These are phyloP conservation scores for Colletotrichum neosansevieriae DNA, from an alignment of 2,329 filamentous ascomycete species.

Conservation along the genomic window DNA sequence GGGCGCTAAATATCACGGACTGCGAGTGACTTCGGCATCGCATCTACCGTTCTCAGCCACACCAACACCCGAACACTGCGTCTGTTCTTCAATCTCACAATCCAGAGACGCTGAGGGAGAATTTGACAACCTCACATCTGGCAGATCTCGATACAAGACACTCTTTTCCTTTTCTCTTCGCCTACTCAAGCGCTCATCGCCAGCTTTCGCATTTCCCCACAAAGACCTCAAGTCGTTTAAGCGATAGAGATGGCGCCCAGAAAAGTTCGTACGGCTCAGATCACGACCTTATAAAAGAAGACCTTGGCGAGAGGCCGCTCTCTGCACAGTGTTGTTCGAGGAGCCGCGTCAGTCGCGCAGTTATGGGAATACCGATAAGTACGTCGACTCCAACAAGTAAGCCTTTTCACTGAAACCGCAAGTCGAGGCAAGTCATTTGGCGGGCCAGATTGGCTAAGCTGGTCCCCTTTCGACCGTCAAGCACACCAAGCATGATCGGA, in stretches of 20 bases:
- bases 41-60: constrained; percentile 3
- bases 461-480: background rate
- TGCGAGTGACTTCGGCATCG: background rate
- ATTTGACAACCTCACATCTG: background rate
- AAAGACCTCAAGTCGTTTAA: background rate
- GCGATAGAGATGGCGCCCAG: background rate
- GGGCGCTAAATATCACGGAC: background rate
- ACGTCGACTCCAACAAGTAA: background rate
- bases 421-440: constrained; percentile 1
- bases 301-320: background rate
- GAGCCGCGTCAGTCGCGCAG: background rate
- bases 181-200: background rate
- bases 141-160: constrained; percentile 23
- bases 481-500: constrained; percentile 25
- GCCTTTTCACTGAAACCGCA: constrained; percentile 5
- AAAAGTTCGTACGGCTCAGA: background rate
- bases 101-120: constrained; percentile 7
- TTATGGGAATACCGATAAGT: background rate
- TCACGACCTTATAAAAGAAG: background rate
- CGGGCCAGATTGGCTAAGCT: background rate
- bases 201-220: background rate
- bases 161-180: constrained; percentile 3
- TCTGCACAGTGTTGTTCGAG: background rate
- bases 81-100: background rate
- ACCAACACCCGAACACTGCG: constrained; percentile 1